Percentiles rank a stretch among this genome's conserved stretches.
phyloP scores from a whole-genome alignment of 2,329 filamentous ascomycete species.

The Fusarium fracticaudum region DNA sequence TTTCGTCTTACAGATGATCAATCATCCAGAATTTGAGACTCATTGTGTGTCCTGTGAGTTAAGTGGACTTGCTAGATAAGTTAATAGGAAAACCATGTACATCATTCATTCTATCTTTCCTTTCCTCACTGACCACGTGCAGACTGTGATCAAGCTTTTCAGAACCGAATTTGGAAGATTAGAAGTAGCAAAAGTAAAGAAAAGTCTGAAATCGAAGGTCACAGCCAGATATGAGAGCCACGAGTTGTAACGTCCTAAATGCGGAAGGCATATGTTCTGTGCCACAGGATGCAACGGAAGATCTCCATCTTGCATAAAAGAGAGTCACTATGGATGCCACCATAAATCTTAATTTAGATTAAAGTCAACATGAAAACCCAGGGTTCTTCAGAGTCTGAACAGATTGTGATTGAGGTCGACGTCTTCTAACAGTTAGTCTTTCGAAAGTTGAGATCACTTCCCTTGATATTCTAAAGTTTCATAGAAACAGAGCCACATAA shows the following conservation, averaged over 20 bases:
- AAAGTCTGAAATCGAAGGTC: neutral
- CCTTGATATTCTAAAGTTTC: too few species aligned
- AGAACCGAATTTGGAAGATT: accelerated
- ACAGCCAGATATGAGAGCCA: neutral
- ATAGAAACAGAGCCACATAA: neutral
- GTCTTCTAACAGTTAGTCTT: too few species aligned
- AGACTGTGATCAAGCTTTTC: accelerated
- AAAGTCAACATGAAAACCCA: accelerated
- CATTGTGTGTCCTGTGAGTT: neutral
- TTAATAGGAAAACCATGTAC: neutral
- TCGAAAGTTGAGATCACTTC: too few species aligned
- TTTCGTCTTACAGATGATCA: neutral
- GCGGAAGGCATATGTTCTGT: neutral
- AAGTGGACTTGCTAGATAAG: neutral
- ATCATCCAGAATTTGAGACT: neutral
- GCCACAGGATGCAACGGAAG: neutral
- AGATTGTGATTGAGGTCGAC: too few species aligned
- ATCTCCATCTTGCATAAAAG: neutral
- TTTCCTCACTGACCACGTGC: too few species aligned
- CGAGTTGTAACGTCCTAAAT: neutral
- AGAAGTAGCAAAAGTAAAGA: too few species aligned
- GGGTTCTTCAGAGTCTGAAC: too few species aligned
- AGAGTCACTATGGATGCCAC: neutral
- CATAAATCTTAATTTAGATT: neutral
- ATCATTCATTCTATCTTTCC: too few species aligned